Conservation (phyloP, 148 eudicot genomes). For the Nepenthes mirabilis region DNA sequence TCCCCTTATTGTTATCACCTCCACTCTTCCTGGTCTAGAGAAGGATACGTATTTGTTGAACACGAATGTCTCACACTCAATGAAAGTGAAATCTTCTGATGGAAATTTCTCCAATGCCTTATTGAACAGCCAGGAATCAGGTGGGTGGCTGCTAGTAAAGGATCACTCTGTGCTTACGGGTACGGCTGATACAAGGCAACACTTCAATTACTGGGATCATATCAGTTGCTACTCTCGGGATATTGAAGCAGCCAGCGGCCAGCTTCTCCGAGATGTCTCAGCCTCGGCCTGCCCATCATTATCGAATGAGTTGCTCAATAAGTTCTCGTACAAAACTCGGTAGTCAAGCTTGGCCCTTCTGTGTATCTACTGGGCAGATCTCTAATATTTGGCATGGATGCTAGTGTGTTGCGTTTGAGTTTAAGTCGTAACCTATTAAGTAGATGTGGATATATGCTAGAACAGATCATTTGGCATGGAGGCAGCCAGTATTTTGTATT, state of each 20-base stretch:
- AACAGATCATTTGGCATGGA: no score
- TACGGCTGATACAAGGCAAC: slow-evolving; percentile 38
- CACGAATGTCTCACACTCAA: slow-evolving; percentile 33
- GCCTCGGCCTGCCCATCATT: slow-evolving; percentile 13
- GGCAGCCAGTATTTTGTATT: no score
- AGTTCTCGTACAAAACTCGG: no score
- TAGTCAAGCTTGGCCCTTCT: no score
- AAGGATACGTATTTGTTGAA: slow-evolving; percentile 27
- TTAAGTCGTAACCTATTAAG: no score
- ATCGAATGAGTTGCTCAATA: background rate
- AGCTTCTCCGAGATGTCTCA: slow-evolving; percentile 19
- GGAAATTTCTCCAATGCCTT: slow-evolving; percentile 16
- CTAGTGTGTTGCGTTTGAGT: no score
- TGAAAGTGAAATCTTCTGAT: slow-evolving; percentile 22
- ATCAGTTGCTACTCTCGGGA: slow-evolving; percentile 37
- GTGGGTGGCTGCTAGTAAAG: slow-evolving; percentile 59
- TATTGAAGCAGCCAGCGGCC: slow-evolving; percentile 34
- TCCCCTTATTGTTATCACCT: slow-evolving; percentile 33
- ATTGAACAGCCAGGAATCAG: slow-evolving; percentile 34
- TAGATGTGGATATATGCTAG: no score
- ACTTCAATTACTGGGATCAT: slow-evolving; percentile 18
- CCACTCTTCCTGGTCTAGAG: slow-evolving; percentile 24
- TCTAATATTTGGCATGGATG: no score
- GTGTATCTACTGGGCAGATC: no score
- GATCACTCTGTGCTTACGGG: slow-evolving; percentile 61